Conservation (phyloP, 1,284 basidiomycete genomes). For the Hemileia vastatrix region DNA sequence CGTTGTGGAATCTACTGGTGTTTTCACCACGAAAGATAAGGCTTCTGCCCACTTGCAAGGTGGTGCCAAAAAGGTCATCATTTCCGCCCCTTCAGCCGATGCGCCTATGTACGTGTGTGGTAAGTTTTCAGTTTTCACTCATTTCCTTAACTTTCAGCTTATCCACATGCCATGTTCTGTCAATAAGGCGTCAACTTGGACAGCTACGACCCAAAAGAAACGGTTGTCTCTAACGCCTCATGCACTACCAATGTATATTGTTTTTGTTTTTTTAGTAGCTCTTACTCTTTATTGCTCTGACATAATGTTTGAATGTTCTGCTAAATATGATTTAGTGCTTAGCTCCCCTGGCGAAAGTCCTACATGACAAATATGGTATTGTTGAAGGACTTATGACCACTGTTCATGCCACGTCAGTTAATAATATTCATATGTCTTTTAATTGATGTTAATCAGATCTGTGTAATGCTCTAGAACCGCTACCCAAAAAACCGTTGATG, state of each 20-base stretch:
- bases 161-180: background rate
- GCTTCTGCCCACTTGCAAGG: slow-evolving; percentile 92
- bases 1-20: slow-evolving; percentile 97
- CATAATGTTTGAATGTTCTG: background rate
- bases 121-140: slow-evolving; percentile 23
- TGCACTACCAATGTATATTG: slow-evolving; percentile 79
- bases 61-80: slow-evolving; percentile 99
- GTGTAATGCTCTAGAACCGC: slow-evolving; percentile 64
- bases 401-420: slow-evolving; percentile 59
- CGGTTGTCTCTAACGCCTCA: slow-evolving; percentile 89
- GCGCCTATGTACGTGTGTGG: slow-evolving; percentile 69
- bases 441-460: background rate
- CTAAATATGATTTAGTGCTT: slow-evolving; percentile 52
- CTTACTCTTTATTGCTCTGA: background rate
- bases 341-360: slow-evolving; percentile 94
- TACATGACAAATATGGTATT: slow-evolving; percentile 93
- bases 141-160: slow-evolving; percentile 53
- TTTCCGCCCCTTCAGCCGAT: slow-evolving; percentile 96
- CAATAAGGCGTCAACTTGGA: slow-evolving; percentile 87
- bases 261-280: background rate
- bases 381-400: slow-evolving; percentile 98
- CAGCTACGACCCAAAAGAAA: slow-evolving; percentile 78
- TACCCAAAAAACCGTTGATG: slow-evolving; percentile 98
- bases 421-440: background rate
- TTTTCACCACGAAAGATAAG: slow-evolving; percentile 88